Conservation (phyloP, 495 filamentous ascomycete genomes). For the Astrothelium subdiscretum region DNA sequence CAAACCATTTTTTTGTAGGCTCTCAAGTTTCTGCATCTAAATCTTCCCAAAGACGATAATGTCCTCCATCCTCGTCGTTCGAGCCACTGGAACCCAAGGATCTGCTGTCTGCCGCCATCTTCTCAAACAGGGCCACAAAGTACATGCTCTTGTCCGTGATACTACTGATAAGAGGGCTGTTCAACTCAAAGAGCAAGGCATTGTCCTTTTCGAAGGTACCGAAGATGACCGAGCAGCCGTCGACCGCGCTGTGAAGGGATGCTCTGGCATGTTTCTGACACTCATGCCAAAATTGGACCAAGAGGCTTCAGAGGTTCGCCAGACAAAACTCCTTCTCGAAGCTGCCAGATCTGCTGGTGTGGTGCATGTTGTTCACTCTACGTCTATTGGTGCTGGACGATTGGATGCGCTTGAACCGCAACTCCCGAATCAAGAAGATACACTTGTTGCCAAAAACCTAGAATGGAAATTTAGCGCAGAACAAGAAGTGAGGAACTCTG, state of each 20-base stretch:
- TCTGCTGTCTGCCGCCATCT: conserved; percentile 32
- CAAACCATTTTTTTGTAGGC: neutral
- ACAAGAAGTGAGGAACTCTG: conserved; percentile 18
- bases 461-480: conserved; percentile 32
- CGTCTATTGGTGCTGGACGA: conserved; percentile 20
- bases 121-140: conserved; percentile 23
- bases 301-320: conserved; percentile 24
- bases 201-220: conserved; percentile 30
- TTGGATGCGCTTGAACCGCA: conserved; percentile 21
- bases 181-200: conserved; percentile 29
- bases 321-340: conserved; percentile 31
- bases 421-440: conserved; percentile 20
- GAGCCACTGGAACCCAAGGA: conserved; percentile 42
- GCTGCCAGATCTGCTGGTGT: conserved; percentile 33
- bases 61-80: neutral
- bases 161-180: conserved; percentile 25
- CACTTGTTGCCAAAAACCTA: conserved; percentile 21
- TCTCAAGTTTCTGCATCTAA: neutral
- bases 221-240: conserved; percentile 33
- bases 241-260: conserved; percentile 27
- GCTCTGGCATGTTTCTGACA: conserved; percentile 39
- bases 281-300: conserved; percentile 24
- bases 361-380: conserved; percentile 34
- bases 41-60: conserved; percentile 23
- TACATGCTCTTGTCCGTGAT: conserved; percentile 35